phyloP scores from a whole-genome alignment of 768 basidiomycete species.

The Mycena crocata region DNA sequence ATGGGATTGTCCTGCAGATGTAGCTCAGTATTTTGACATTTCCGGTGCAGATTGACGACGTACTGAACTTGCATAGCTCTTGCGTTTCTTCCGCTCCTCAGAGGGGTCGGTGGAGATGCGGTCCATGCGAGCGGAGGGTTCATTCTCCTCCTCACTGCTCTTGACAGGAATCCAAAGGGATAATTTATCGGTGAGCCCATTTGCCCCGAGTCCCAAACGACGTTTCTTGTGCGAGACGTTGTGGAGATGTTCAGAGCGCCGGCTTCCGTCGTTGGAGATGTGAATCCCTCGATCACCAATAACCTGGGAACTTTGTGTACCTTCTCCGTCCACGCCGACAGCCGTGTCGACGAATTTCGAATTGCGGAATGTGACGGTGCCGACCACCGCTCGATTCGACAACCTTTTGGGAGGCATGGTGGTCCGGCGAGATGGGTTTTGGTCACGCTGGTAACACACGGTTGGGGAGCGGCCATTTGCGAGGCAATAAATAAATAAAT shows the following conservation, averaged over 20 bases:
- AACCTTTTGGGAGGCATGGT: no score
- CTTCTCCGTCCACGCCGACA: background rate
- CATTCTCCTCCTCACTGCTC: background rate
- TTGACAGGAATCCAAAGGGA: constrained; percentile 6
- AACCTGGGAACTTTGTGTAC: background rate
- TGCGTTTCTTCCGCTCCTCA: background rate
- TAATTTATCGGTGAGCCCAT: background rate
- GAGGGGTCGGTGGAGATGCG: background rate
- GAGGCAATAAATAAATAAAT: background rate
- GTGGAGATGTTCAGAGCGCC: background rate
- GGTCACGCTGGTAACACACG: background rate
- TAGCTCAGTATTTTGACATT: background rate
- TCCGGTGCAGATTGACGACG: background rate
- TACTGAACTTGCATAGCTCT: constrained; percentile 4
- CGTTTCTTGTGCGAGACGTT: constrained; percentile 11
- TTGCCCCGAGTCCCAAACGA: background rate
- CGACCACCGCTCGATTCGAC: no score
- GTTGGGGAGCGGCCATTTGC: background rate
- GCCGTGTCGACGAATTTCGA: background rate
- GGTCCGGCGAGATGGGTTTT: no score
- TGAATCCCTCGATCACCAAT: background rate
- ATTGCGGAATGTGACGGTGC: background rate
- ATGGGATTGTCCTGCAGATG: constrained; percentile 12
- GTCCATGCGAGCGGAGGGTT: background rate
- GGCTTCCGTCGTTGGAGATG: constrained; percentile 2